phyloP scores from a whole-genome alignment of 2,329 filamentous ascomycete species.

The Coniochaeta pulveracea region DNA sequence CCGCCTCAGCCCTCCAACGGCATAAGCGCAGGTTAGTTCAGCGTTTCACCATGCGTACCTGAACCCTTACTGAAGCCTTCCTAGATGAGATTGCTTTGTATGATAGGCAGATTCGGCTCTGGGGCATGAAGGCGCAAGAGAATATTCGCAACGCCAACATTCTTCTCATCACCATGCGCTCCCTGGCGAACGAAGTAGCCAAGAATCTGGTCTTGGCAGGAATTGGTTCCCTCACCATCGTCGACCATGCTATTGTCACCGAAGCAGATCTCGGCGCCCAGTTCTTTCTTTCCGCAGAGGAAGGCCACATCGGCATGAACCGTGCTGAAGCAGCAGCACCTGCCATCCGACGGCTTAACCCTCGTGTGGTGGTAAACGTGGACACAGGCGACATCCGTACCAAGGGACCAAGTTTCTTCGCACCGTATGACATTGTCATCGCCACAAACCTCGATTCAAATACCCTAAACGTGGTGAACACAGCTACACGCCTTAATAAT shows the following conservation, averaged over 20 bases:
- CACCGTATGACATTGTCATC: slow-evolving; percentile 73
- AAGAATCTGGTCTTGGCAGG: slow-evolving; percentile 96
- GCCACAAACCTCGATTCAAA: slow-evolving; percentile 76
- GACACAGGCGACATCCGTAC: slow-evolving; percentile 56
- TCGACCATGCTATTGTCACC: slow-evolving; percentile 66
- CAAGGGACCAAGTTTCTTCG: slow-evolving; percentile 66
- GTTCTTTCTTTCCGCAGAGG: slow-evolving; percentile 62
- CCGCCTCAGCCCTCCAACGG: slow-evolving; percentile 6
- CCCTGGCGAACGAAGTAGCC: slow-evolving; percentile 84
- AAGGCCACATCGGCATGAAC: slow-evolving; percentile 66
- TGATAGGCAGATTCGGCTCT: slow-evolving; percentile 92
- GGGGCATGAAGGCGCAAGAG: slow-evolving; percentile 92
- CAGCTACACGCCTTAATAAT: slow-evolving; percentile 66
- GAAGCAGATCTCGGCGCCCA: slow-evolving; percentile 72
- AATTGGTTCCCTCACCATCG: slow-evolving; percentile 78
- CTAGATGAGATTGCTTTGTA: slow-evolving; percentile 93
- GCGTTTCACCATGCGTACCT: neutral
- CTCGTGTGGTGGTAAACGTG: slow-evolving; percentile 66
- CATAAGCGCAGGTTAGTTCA: slow-evolving; percentile 9
- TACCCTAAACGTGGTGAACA: slow-evolving; percentile 70
- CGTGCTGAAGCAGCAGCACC: slow-evolving; percentile 70
- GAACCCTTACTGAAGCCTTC: slow-evolving; percentile 1
- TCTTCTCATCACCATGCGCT: slow-evolving; percentile 78
- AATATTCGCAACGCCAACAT: slow-evolving; percentile 84
- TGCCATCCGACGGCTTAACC: slow-evolving; percentile 80